A percentile compares a stretch with the other conserved stretches of the same genome.
These are phyloP conservation scores for Cladobotryum protrusum DNA, from an alignment of 2,329 filamentous ascomycete genomes.

Conservation along the genomic window DNA sequence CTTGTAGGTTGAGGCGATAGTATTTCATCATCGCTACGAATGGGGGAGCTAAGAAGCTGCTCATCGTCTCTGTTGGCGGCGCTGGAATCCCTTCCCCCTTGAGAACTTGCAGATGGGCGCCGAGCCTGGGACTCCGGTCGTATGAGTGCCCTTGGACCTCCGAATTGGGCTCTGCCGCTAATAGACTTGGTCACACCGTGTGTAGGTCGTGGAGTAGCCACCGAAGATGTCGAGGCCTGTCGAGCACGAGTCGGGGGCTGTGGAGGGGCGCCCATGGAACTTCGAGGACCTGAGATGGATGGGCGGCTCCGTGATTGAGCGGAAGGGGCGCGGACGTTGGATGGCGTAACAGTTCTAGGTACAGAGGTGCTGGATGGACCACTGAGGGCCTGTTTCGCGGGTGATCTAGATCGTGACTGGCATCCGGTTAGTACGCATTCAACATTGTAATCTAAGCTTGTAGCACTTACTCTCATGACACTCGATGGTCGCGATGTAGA, in stretches of 20 bases:
- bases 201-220: slow-evolving; percentile 25
- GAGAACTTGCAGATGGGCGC: slow-evolving; percentile 41
- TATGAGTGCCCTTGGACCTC: slow-evolving; percentile 28
- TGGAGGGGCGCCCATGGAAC: slow-evolving; percentile 63
- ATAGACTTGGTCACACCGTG: slow-evolving; percentile 30
- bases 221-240: slow-evolving; percentile 39
- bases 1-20: slow-evolving; percentile 44
- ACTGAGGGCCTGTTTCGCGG: slow-evolving; percentile 48
- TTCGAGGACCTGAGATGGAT: slow-evolving; percentile 47
- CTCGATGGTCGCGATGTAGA: slow-evolving; percentile 44
- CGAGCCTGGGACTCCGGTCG: slow-evolving; percentile 36
- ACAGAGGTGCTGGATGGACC: slow-evolving; percentile 51
- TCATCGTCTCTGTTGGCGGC: slow-evolving; percentile 29
- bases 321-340: slow-evolving; percentile 44
- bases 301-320: slow-evolving; percentile 47
- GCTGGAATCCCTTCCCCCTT: slow-evolving; percentile 36
- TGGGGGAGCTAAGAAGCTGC: slow-evolving; percentile 34
- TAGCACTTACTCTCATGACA: slow-evolving; percentile 45
- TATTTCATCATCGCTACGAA: slow-evolving; percentile 46
- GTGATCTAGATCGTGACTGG: slow-evolving; percentile 11
- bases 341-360: slow-evolving; percentile 60
- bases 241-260: slow-evolving; percentile 39
- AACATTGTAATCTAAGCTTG: neutral
- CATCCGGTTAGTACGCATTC: neutral
- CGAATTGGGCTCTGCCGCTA: slow-evolving; percentile 35